Evolutionary conservation across 805 yeast species (phyloP).

Genomic region (Alloascoidea hylecoeti): DNA sequence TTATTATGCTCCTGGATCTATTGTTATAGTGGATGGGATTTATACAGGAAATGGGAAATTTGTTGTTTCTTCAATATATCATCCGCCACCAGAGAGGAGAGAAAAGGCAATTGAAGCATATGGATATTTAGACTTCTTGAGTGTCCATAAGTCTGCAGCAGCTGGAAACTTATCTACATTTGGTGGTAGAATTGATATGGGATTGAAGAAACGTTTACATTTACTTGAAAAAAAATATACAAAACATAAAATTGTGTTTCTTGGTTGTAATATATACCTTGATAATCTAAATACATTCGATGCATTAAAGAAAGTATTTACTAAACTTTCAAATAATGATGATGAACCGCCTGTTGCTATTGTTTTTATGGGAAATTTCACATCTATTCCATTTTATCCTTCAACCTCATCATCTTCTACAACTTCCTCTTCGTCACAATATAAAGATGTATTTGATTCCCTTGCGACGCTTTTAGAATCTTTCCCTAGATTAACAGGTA

Average conservation of each 20-base stretch:
- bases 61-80: constrained; percentile 63
- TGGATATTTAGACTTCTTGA: constrained; percentile 67
- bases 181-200: constrained; percentile 44
- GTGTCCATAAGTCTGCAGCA: constrained; percentile 20
- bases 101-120: constrained; percentile 50
- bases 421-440: constrained; percentile 29
- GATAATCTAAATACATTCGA: constrained; percentile 46
- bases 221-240: constrained; percentile 39
- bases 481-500: constrained; percentile 36
- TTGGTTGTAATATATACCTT: constrained; percentile 65
- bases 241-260: constrained; percentile 46
- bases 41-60: constrained; percentile 47
- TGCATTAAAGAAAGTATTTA: constrained; percentile 52
- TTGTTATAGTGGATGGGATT: constrained; percentile 74
- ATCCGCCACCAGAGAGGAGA: constrained; percentile 80
- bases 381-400: constrained; percentile 47
- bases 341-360: constrained; percentile 42
- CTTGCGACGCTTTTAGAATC: constrained; percentile 51
- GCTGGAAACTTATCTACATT: constrained; percentile 14
- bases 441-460: constrained; percentile 58
- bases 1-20: constrained; percentile 58
- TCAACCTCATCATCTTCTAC: constrained; percentile 27
- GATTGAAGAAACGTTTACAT: constrained; percentile 38
- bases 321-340: constrained; percentile 31
- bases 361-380: constrained; percentile 75